Conservation (phyloP, 108 stramenopile genomes). For the Fragilaria crotonensis region DNA sequence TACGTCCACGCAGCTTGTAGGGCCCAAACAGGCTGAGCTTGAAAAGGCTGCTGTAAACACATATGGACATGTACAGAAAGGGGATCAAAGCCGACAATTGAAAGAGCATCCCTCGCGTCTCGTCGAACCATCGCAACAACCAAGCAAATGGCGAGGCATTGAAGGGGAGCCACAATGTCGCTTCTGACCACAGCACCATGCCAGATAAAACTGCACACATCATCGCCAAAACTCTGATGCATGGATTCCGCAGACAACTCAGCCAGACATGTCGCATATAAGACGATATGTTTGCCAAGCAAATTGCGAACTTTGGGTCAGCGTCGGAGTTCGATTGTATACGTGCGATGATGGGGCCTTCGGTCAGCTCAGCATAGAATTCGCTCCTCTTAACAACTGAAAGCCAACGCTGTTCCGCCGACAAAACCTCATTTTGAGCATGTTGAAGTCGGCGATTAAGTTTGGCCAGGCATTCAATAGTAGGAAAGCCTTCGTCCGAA, state of each 20-base stretch:
- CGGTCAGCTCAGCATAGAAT: slow-evolving; percentile 9
- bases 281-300: slow-evolving; percentile 1
- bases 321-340: not conserved
- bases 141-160: slow-evolving; percentile 50
- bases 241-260: slow-evolving; percentile 25
- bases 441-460: slow-evolving; percentile 35
- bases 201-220: slow-evolving; percentile 36
- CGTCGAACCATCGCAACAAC: slow-evolving; percentile 23
- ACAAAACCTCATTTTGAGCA: slow-evolving; percentile 33
- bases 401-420: slow-evolving; percentile 43
- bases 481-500: slow-evolving; percentile 18
- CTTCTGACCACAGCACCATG: slow-evolving; percentile 58
- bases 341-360: not conserved
- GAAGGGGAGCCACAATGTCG: slow-evolving; percentile 31
- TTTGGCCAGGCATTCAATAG: slow-evolving; percentile 33
- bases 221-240: slow-evolving; percentile 32
- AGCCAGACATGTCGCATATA: slow-evolving; percentile 26
- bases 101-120: slow-evolving; percentile 23
- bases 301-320: not conserved
- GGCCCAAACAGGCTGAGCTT: slow-evolving; percentile 47
- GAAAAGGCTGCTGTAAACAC: slow-evolving; percentile 39
- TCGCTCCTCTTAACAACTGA: slow-evolving; percentile 23
- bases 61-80: slow-evolving; percentile 52
- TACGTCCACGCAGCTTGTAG: slow-evolving; percentile 32
- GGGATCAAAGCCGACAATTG: slow-evolving; percentile 42